Evolutionary conservation across 495 filamentous ascomycete genomes (phyloP).

Genomic region (Lophium mytilinum): DNA sequence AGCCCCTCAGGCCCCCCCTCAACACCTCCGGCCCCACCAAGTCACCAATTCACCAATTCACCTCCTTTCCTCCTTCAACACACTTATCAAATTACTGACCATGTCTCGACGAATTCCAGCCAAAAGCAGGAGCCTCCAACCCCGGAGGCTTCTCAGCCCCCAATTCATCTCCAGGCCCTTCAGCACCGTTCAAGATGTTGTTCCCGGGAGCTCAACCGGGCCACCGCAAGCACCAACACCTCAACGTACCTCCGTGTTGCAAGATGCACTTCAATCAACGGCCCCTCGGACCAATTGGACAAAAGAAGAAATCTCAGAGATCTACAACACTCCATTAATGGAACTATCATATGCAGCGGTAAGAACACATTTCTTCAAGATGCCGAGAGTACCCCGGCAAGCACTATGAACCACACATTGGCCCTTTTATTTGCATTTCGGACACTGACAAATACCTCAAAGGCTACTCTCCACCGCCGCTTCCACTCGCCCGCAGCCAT

Average conservation of each 20-base stretch:
- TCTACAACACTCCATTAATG: conserved; percentile 72
- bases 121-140: not conserved
- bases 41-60: not conserved
- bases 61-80: not conserved
- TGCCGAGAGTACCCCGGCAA: not conserved
- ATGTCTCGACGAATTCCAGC: not conserved
- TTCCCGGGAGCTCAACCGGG: too few relatives aligned
- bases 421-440: not conserved
- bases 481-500: conserved; percentile 73
- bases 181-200: not conserved
- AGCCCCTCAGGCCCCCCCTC: not conserved
- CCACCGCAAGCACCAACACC: not conserved
- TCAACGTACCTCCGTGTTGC: conserved; percentile 13
- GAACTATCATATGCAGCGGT: conserved; percentile 68
- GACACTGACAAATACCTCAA: not conserved
- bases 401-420: too few relatives aligned
- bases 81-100: not conserved
- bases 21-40: not conserved
- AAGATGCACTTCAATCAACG: conserved; percentile 49
- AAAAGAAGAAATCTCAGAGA: conserved; percentile 61
- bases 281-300: conserved; percentile 65
- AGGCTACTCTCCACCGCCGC: conserved; percentile 67
- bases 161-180: not conserved
- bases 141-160: not conserved
- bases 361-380: conserved; percentile 21